These are phyloP conservation scores for Chalciporus pseudorubinellus DNA, from an alignment of 768 basidiomycete species.

Conservation along the genomic window DNA sequence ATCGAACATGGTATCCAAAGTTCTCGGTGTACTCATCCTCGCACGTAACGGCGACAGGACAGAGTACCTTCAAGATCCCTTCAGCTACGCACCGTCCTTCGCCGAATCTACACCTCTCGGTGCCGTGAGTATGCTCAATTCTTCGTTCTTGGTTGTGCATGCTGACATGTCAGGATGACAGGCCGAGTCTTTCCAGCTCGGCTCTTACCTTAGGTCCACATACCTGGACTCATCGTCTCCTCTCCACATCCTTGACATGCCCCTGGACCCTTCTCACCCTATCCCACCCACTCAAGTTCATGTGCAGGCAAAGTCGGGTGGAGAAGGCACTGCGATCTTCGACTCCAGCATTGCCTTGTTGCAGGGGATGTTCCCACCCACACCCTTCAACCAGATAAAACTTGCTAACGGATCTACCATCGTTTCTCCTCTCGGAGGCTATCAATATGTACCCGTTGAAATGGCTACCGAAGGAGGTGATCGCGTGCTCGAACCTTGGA, in stretches of 20 bases:
- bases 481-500: slow-evolving; percentile 79
- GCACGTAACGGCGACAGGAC: slow-evolving; percentile 75
- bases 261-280: slow-evolving; percentile 50
- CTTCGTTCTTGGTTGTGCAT: background rate
- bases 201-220: slow-evolving; percentile 54
- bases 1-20: slow-evolving; percentile 28
- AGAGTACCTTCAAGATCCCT: slow-evolving; percentile 69
- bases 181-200: slow-evolving; percentile 69
- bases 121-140: slow-evolving; percentile 44
- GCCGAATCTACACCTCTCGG: slow-evolving; percentile 77
- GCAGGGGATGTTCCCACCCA: slow-evolving; percentile 84
- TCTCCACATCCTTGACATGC: slow-evolving; percentile 67
- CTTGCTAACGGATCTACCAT: slow-evolving; percentile 77
- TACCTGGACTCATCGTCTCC: slow-evolving; percentile 67
- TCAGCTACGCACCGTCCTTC: slow-evolving; percentile 57
- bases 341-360: slow-evolving; percentile 80
- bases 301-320: slow-evolving; percentile 76
- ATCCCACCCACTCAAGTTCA: slow-evolving; percentile 70
- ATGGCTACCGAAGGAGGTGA: slow-evolving; percentile 46
- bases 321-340: slow-evolving; percentile 78
- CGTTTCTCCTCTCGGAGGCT: slow-evolving; percentile 75
- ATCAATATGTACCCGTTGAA: slow-evolving; percentile 86
- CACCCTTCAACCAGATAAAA: slow-evolving; percentile 58
- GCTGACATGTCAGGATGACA: slow-evolving; percentile 27
- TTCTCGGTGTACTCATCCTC: slow-evolving; percentile 75